Percentiles rank a stretch among this genome's conserved stretches.
Evolutionary conservation across 768 basidiomycete species (phyloP).

Genomic region (Gymnopilus dilepis): DNA sequence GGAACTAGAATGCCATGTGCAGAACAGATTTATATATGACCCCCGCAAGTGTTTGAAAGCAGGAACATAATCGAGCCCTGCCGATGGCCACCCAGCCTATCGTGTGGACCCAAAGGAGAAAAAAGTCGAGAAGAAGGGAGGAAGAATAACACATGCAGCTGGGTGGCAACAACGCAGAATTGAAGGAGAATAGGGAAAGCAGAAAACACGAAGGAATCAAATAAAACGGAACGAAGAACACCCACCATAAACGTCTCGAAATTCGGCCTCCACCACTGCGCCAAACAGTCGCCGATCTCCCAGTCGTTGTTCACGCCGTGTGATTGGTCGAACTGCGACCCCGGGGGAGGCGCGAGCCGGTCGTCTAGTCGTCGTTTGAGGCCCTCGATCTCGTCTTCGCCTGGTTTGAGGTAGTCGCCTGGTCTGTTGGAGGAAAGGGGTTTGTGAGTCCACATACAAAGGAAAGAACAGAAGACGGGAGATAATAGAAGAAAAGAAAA

Average conservation of each 20-base stretch:
- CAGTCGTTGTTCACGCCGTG: conserved; percentile 88
- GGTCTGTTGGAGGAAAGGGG: conserved; percentile 56
- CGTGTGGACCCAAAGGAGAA: too few relatives aligned
- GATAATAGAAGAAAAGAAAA: background rate
- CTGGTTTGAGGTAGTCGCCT: conserved; percentile 98
- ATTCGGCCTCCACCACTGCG: conserved; percentile 98
- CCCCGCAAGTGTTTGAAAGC: too few relatives aligned
- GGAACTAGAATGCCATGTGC: too few relatives aligned
- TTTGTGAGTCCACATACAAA: background rate
- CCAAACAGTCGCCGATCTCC: conserved; percentile 96
- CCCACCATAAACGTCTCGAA: conserved; percentile 98
- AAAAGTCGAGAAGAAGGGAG: too few relatives aligned
- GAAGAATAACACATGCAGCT: too few relatives aligned
- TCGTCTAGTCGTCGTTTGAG: conserved; percentile 89
- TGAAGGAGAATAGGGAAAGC: background rate
- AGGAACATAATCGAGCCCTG: too few relatives aligned
- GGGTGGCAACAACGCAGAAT: background rate
- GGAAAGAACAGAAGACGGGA: conserved; percentile 9
- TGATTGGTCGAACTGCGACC: conserved; percentile 72
- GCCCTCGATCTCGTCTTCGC: conserved; percentile 91
- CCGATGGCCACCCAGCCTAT: too few relatives aligned
- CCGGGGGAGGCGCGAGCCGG: conserved; percentile 80
- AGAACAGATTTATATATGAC: too few relatives aligned
- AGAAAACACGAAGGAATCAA: background rate
- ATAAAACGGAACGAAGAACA: conserved; percentile 16